These are phyloP conservation scores for Psilocybe subaeruginosa DNA, from an alignment of 768 basidiomycete species.

Conservation along the genomic window DNA sequence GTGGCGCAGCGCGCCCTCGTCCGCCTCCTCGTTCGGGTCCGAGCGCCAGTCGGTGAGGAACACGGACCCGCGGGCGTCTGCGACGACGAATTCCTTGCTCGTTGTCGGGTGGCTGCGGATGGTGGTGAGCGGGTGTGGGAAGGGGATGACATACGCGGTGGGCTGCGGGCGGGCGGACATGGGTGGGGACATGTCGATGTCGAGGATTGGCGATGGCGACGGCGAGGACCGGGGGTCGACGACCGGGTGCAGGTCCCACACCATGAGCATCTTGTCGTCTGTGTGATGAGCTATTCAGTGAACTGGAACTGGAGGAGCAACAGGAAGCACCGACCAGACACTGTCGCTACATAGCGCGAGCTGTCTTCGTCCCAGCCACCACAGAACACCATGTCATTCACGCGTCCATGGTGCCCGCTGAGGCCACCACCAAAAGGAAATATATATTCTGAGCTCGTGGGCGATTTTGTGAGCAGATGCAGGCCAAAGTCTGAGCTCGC, in stretches of 20 bases:
- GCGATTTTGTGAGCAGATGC: conserved; percentile 65
- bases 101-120: conserved; percentile 73
- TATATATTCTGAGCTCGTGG: conserved; percentile 48
- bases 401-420: conserved; percentile 78
- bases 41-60: conserved; percentile 85
- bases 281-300: not conserved
- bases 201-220: conserved; percentile 13
- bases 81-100: conserved; percentile 79
- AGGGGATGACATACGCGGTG: conserved; percentile 75
- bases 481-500: conserved; percentile 73
- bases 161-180: conserved; percentile 60
- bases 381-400: conserved; percentile 82
- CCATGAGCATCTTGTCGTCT: conserved; percentile 87
- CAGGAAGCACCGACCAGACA: conserved; percentile 56
- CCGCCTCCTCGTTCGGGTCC: conserved; percentile 58
- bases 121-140: conserved; percentile 70
- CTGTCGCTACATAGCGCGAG: conserved; percentile 76
- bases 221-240: conserved; percentile 36
- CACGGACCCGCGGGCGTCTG: conserved; percentile 73
- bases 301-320: conserved; percentile 5
- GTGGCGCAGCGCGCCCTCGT: conserved; percentile 60
- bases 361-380: conserved; percentile 73
- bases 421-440: conserved; percentile 80
- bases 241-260: conserved; percentile 81
- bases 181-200: conserved; percentile 30